These are phyloP conservation scores for Shiraia bambusicola DNA, from an alignment of 2,329 filamentous ascomycete genomes.

Conservation along the genomic window DNA sequence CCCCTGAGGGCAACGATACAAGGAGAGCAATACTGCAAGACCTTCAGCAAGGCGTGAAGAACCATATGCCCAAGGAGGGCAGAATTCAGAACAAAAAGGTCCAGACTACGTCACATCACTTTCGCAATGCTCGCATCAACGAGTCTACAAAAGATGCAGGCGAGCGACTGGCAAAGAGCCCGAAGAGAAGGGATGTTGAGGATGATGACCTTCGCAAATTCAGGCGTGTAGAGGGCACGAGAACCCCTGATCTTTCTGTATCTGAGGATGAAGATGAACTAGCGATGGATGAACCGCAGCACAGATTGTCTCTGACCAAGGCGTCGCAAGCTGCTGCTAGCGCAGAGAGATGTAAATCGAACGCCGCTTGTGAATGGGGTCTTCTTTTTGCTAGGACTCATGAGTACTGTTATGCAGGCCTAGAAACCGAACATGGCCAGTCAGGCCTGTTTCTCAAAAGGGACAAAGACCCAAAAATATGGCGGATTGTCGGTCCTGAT, in stretches of 20 bases:
- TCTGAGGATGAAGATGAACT: conserved; percentile 23
- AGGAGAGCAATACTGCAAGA: conserved; percentile 7
- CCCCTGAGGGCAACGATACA: conserved; percentile 7
- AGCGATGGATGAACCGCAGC: conserved; percentile 2
- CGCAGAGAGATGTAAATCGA: conserved; percentile 1
- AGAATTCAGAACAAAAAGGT: neutral
- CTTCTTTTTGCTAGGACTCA: conserved; percentile 22
- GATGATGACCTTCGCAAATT: conserved; percentile 17
- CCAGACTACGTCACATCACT: conserved; percentile 12
- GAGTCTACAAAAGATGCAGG: conserved; percentile 15
- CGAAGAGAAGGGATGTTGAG: neutral
- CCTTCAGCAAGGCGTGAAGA: conserved; percentile 17
- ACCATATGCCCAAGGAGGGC: neutral
- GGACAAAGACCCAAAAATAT: neutral
- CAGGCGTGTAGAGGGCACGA: conserved; percentile 4
- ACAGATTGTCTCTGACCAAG: conserved; percentile 3
- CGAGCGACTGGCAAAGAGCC: neutral
- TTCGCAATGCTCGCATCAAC: conserved; percentile 25
- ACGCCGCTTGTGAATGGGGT: conserved; percentile 8
- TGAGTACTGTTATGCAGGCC: conserved; percentile 3
- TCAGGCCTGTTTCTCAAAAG: conserved; percentile 2
- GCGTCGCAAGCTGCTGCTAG: conserved; percentile 1
- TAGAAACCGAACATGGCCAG: conserved; percentile 1
- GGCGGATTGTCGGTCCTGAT: conserved; percentile 3
- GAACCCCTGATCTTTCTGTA: neutral